Evolutionary conservation across 495 filamentous ascomycete species (phyloP).

Genomic region (Echria macrotheca): DNA sequence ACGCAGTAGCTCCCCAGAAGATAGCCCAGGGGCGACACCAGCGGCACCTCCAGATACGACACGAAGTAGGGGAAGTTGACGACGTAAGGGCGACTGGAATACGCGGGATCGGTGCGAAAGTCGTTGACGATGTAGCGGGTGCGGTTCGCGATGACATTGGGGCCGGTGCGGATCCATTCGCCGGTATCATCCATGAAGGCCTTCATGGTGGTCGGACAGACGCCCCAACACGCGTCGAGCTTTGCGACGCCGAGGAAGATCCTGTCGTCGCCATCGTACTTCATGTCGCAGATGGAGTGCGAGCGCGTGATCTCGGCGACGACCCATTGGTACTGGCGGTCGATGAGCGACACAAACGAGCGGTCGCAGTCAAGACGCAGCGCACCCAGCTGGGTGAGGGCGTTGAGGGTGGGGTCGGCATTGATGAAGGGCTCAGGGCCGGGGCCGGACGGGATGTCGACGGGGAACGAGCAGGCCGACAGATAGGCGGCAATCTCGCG

Average conservation of each 20-base stretch:
- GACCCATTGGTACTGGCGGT: constrained; percentile 32
- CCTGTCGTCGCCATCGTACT: constrained; percentile 15
- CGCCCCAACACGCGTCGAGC: constrained; percentile 22
- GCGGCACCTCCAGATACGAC: constrained; percentile 31
- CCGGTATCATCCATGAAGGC: constrained; percentile 27
- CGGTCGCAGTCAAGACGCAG: constrained; percentile 33
- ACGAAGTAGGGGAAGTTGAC: constrained; percentile 18
- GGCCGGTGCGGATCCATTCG: constrained; percentile 18
- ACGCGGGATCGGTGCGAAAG: constrained; percentile 29
- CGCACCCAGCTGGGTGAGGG: constrained; percentile 40
- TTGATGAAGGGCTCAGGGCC: constrained; percentile 8
- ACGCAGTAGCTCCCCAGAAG: constrained; percentile 33
- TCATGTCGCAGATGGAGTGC: constrained; percentile 14
- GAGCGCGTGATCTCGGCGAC: constrained; percentile 33
- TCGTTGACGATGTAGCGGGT: constrained; percentile 29
- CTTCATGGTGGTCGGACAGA: constrained; percentile 38
- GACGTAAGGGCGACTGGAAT: constrained; percentile 18
- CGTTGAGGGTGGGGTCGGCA: constrained; percentile 37
- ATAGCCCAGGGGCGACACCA: constrained; percentile 23
- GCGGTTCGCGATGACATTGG: constrained; percentile 21
- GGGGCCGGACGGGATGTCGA: constrained; percentile 5
- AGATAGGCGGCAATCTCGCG: constrained; percentile 26
- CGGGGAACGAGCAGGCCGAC: constrained; percentile 21
- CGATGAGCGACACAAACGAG: constrained; percentile 37
- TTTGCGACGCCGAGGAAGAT: constrained; percentile 26